Conservation (phyloP, 2,329 filamentous ascomycete genomes). For the Macrophomina phaseolina region DNA sequence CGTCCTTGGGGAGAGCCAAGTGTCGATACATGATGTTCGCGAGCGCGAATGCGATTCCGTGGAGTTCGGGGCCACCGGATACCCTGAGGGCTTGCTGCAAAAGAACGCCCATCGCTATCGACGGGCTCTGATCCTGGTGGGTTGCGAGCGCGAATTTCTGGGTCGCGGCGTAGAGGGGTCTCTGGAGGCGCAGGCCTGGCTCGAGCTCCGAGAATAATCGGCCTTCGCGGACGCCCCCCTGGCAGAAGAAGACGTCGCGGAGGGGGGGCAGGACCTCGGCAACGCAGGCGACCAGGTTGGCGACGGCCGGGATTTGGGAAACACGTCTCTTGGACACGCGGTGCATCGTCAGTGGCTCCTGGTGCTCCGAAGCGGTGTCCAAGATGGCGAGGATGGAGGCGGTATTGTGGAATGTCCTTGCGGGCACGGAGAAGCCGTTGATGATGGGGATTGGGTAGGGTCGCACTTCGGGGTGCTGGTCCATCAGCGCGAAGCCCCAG, state of each 20-base stretch:
- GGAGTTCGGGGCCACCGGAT: slow-evolving; percentile 30
- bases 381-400: slow-evolving; percentile 60
- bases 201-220: slow-evolving; percentile 75
- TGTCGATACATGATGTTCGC: slow-evolving; percentile 65
- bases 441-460: slow-evolving; percentile 86
- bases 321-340: slow-evolving; percentile 81
- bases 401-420: slow-evolving; percentile 17
- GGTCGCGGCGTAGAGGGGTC: slow-evolving; percentile 71
- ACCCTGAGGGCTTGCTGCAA: background rate
- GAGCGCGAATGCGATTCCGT: slow-evolving; percentile 54
- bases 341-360: slow-evolving; percentile 43
- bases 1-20: slow-evolving; percentile 48
- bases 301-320: slow-evolving; percentile 82
- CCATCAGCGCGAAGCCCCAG: slow-evolving; percentile 89
- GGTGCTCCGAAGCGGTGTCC: slow-evolving; percentile 53
- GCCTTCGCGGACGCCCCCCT: slow-evolving; percentile 86
- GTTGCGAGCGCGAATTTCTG: slow-evolving; percentile 46
- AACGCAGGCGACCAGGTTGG: slow-evolving; percentile 78
- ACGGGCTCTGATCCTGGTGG: background rate
- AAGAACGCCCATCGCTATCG: background rate
- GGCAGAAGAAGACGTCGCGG: slow-evolving; percentile 76
- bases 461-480: slow-evolving; percentile 68
- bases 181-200: slow-evolving; percentile 62
- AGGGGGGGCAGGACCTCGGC: slow-evolving; percentile 72
- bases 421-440: slow-evolving; percentile 73